phyloP scores from a whole-genome alignment of 1,284 basidiomycete genomes.

The Ustanciosporium gigantosporum region DNA sequence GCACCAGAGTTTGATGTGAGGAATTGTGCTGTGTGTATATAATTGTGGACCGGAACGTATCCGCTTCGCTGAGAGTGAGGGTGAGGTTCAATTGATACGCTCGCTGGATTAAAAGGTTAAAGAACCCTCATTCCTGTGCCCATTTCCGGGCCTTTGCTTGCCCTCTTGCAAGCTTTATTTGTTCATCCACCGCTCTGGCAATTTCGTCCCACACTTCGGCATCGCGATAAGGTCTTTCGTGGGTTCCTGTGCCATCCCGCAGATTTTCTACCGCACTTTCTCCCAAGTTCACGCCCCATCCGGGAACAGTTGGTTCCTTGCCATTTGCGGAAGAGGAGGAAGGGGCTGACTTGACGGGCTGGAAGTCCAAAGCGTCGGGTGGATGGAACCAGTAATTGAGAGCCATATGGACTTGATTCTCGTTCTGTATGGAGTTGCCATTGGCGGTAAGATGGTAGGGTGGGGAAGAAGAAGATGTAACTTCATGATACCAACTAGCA shows the following conservation, averaged over 20 bases:
- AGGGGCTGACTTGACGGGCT: slow-evolving; percentile 9
- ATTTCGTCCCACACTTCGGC: slow-evolving; percentile 54
- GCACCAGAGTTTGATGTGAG: no score
- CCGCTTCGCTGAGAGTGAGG: no score
- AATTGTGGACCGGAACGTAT: neutral
- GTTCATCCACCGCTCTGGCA: slow-evolving; percentile 18
- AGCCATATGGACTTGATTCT: slow-evolving; percentile 52
- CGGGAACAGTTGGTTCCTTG: slow-evolving; percentile 3
- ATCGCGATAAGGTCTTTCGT: slow-evolving; percentile 47
- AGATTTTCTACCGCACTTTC: slow-evolving; percentile 18
- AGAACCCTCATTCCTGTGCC: neutral
- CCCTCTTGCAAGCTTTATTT: slow-evolving; percentile 15
- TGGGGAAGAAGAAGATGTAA: slow-evolving; percentile 45
- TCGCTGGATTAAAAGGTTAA: no score
- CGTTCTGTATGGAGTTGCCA: neutral
- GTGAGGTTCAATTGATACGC: no score
- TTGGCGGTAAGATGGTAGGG: slow-evolving; percentile 4
- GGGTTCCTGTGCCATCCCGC: slow-evolving; percentile 13
- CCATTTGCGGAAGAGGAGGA: neutral
- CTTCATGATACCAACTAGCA: slow-evolving; percentile 60
- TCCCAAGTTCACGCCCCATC: slow-evolving; percentile 15
- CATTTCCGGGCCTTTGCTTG: neutral
- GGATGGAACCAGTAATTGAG: slow-evolving; percentile 61
- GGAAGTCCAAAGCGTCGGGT: slow-evolving; percentile 43
- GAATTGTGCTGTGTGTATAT: no score